Percentiles rank a stretch among this genome's conserved stretches.
phyloP scores from a whole-genome alignment of 352 stramenopile species.

The Phytophthora niederhauseri region DNA sequence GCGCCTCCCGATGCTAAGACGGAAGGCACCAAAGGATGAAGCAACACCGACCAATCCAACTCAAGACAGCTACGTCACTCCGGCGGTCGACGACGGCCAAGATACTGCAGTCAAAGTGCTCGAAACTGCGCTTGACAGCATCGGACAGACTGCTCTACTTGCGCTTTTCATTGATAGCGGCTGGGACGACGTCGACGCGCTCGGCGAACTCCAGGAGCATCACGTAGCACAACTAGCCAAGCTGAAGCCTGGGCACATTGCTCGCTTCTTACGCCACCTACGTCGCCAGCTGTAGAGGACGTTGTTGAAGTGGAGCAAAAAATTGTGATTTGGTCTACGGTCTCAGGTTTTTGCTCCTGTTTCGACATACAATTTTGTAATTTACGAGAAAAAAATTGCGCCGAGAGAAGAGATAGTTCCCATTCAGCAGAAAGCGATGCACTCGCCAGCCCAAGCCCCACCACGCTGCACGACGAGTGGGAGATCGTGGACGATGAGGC shows the following conservation, averaged over 20 bases:
- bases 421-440: constrained; percentile 23
- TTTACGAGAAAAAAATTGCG: constrained; percentile 15
- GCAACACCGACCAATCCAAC: neutral
- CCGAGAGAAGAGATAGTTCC: neutral
- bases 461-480: constrained; percentile 62
- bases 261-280: constrained; percentile 11
- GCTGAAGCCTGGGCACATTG: constrained; percentile 20
- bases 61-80: neutral
- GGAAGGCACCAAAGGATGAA: constrained; percentile 1
- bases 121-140: constrained; percentile 14
- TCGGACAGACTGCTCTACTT: constrained; percentile 24
- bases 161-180: constrained; percentile 16
- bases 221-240: constrained; percentile 10
- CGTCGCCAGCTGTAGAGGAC: neutral
- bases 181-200: constrained; percentile 35
- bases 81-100: neutral
- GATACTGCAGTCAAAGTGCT: constrained; percentile 1
- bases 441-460: constrained; percentile 20
- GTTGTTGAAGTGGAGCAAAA: constrained; percentile 23
- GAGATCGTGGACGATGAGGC: constrained; percentile 70
- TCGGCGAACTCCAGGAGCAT: constrained; percentile 26
- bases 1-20: constrained; percentile 6
- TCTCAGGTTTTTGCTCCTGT: neutral
- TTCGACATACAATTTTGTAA: neutral
- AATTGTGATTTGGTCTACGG: constrained; percentile 13